Percentiles rank a stretch among this genome's conserved stretches.
phyloP scores from a whole-genome alignment of 805 yeast genomes.

The Candida insectorum region DNA sequence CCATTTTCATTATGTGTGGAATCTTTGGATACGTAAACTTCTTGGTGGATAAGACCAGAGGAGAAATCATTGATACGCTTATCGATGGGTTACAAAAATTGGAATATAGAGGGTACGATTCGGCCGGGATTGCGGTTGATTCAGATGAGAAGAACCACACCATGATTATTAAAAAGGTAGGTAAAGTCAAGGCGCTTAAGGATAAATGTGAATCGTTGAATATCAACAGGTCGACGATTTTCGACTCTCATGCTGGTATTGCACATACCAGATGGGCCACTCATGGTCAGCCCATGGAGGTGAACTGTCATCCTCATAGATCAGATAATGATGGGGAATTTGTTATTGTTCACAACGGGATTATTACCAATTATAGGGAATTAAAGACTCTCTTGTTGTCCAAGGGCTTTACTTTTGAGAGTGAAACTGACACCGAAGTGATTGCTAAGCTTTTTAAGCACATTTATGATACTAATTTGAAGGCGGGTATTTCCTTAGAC shows the following conservation, averaged over 20 bases:
- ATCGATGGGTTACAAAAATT: conserved; percentile 81
- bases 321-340: conserved; percentile 83
- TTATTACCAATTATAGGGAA: conserved; percentile 92
- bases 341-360: conserved; percentile 95
- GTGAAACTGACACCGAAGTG: conserved; percentile 97
- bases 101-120: conserved; percentile 98
- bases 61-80: conserved; percentile 85
- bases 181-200: conserved; percentile 83
- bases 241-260: conserved; percentile 88
- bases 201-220: conserved; percentile 52
- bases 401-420: conserved; percentile 80
- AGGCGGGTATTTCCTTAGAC: conserved; percentile 76
- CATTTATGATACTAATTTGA: conserved; percentile 71
- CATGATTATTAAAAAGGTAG: conserved; percentile 76
- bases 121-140: conserved; percentile 94
- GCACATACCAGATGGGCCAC: conserved; percentile 99
- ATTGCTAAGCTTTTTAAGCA: conserved; percentile 94
- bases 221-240: conserved; percentile 59
- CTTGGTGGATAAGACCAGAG: conserved; percentile 86
- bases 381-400: conserved; percentile 74
- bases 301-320: conserved; percentile 94
- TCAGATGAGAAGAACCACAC: conserved; percentile 76
- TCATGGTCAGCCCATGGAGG: conserved; percentile 86
- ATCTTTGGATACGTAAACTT: conserved; percentile 97
- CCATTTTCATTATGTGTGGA: conserved; percentile 67